Evolutionary conservation across 345 rosid genomes (phyloP), one percentile per base, ranked within the genome.

Genomic region (Aegle marmelos): DNA sequence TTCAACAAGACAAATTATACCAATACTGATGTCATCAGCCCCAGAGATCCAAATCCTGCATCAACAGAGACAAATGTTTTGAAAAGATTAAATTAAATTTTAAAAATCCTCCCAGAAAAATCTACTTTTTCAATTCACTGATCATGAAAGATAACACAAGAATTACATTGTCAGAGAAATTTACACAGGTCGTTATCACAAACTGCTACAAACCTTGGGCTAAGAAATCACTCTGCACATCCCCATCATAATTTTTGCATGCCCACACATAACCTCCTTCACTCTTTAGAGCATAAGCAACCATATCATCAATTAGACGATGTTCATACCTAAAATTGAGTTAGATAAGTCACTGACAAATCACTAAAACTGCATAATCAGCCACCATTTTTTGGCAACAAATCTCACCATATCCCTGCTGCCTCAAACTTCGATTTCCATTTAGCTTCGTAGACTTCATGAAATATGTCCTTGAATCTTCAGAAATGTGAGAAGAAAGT

Each of bases 221-320:
- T 78, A 95, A 86, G 89, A 93, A 93, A 87, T 95, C 99, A 85
- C 98, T 95, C 87, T 95, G 98, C 72, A 95, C 98, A 87, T 95
- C 98, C 63, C 98, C 98, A 84, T 94, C 98, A 80, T 94, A 94
- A 83, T 93, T 94, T 85, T 94, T 94, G 90, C 98, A 93, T 30
- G 98, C 98, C 98, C 98, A 95, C 24, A 93, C 99, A 75, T 90
- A 95, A 68, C 98, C 98, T 62, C 99, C 96, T 59, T 93, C 97
- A 27, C 94, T 95, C 84, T 95, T 95, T 75, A 93, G 78, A 28
- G 96, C 94, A 82, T 95, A 95, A 45, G 99, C 99, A 61, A 95
- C 99, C 97, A 93, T 92, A 83, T 95, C 99, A 86, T 95, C 99
- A 71, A 95, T 95, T 56, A 95, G 90, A 77, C 96, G 98, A 77